Base-by-base conservation (phyloP, 441 rosid species). In the Eugenia klotzschiana region DNA sequence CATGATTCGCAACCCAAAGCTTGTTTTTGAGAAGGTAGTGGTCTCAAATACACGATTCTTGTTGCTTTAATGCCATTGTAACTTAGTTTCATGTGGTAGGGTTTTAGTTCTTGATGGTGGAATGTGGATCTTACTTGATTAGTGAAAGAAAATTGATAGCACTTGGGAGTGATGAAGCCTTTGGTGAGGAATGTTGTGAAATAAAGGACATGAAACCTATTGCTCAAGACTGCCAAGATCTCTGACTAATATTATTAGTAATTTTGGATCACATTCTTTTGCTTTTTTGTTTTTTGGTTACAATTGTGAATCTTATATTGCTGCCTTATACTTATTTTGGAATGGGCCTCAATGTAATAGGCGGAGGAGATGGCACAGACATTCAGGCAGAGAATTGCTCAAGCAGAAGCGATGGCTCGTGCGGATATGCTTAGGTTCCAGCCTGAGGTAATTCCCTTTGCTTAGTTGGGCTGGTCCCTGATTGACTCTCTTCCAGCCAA, bases 321-420 rank as follows among this genome's bases (percentile, higher is more conserved):
- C 23, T 79, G 33, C 53, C 37, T 23, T 23, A 50, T 79, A 46
- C 43, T 64, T 20, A 64, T 37, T 20, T 33, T 69, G 46, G 46
- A 20, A 33, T 69, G 77, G 77, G 25, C 20, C 10, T 49, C 69
- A 83, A 41, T 82, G 73, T 87, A 60, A 88, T 83, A 97, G 98
- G 98, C 98, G 29, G 98, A 97, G 93, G 98, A 97, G 94, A 97
- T 97, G 99, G 99, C 99, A 74, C 98, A 92, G 88, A 93, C 98
- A 81, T 97, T 97, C 92, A 92, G 98, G 87, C 98, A 97, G 90
- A 93, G 98, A 88, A 95, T 95, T 46, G 98, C 99, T 25, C 98
- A 94, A 90, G 98, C 99, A 58, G 99, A 97, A 94, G 98, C 98
- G 4, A 97, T 97, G 99, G 98, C 98, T 81, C 98, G 96, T 57